A percentile compares a stretch with the other conserved stretches of the same genome.
phyloP scores from a whole-genome alignment of 306 rosid species.

The Betula pendula region DNA sequence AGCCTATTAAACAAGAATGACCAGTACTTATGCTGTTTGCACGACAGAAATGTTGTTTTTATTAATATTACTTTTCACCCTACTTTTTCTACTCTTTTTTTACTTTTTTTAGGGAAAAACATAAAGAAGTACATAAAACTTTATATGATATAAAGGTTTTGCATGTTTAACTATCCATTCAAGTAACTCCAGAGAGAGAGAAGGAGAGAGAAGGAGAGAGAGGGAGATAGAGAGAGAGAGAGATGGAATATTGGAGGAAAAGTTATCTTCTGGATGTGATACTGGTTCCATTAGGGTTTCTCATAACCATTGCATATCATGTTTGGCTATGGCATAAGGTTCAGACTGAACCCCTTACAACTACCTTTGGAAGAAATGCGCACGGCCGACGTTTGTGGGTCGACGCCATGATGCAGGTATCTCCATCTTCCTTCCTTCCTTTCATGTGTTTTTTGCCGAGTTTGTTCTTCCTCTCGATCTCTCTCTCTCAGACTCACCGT shows the following conservation, averaged over 20 bases:
- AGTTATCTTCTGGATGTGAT: constrained; percentile 53
- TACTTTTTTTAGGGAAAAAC: no score
- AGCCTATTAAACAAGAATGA: no score
- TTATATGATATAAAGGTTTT: background rate
- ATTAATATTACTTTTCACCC: no score
- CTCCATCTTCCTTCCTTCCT: background rate
- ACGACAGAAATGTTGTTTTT: no score
- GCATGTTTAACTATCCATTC: background rate
- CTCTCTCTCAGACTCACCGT: no score
- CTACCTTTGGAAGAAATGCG: constrained; percentile 68
- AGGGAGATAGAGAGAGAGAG: background rate
- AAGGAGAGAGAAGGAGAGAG: background rate
- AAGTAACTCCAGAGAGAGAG: background rate
- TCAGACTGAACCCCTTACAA: constrained; percentile 48
- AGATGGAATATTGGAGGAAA: constrained; percentile 60
- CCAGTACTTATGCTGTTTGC: no score
- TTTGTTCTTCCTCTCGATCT: no score
- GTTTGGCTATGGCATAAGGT: constrained; percentile 66
- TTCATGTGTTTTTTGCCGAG: background rate
- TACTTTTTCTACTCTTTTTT: no score
- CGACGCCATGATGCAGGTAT: constrained; percentile 60
- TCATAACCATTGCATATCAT: constrained; percentile 51
- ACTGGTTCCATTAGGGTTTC: constrained; percentile 60
- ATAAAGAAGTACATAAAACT: no score
- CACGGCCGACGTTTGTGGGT: constrained; percentile 62